phyloP scores from a whole-genome alignment of 2,329 filamentous ascomycete genomes.

The Alternaria dauci region DNA sequence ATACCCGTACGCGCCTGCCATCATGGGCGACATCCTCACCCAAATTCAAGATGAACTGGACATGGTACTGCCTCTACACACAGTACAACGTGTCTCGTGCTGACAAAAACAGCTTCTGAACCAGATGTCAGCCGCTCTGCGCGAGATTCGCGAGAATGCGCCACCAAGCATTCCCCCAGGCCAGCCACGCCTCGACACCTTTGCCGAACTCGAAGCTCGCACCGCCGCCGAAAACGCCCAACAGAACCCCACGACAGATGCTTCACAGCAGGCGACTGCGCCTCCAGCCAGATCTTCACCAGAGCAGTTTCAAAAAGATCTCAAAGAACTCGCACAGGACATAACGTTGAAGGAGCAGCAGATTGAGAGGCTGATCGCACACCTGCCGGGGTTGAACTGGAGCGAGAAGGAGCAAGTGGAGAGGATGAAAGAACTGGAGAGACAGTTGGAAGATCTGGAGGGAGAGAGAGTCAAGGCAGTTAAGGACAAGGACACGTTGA shows the following conservation, averaged over 20 bases:
- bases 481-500: constrained; percentile 53
- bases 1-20: constrained; percentile 1
- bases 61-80: constrained; percentile 62
- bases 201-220: constrained; percentile 42
- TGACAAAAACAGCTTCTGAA: constrained; percentile 52
- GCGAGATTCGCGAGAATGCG: constrained; percentile 55
- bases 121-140: constrained; percentile 57
- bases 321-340: constrained; percentile 78
- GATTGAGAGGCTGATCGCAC: constrained; percentile 78
- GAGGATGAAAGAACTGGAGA: constrained; percentile 59
- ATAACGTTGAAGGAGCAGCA: constrained; percentile 83
- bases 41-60: constrained; percentile 87
- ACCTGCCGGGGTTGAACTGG: constrained; percentile 78
- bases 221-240: constrained; percentile 31
- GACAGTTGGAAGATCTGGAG: constrained; percentile 54
- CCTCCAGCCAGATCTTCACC: constrained; percentile 24
- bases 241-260: constrained; percentile 18
- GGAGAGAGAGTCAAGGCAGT: constrained; percentile 52
- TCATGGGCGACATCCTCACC: constrained; percentile 78
- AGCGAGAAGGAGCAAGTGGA: constrained; percentile 79
- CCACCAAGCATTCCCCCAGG: constrained; percentile 53
- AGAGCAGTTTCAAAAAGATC: constrained; percentile 68
- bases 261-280: constrained; percentile 19
- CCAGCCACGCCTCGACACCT: constrained; percentile 52
- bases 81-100: background rate